Conservation (phyloP, 1,139 yeast species). For the Hansenula lynferdii region DNA sequence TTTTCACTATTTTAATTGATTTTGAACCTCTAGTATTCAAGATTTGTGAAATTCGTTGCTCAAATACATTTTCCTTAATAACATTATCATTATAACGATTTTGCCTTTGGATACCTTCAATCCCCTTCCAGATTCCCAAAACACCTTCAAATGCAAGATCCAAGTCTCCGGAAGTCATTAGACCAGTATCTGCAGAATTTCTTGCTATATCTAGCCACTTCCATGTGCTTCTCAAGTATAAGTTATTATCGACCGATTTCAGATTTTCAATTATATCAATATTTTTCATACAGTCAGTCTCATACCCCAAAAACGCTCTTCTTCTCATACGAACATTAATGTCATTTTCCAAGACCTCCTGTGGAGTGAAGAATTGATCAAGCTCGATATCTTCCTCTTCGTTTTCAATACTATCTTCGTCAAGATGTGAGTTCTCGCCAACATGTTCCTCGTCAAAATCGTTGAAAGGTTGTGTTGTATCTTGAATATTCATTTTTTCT, state of each 20-base stretch:
- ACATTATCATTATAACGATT: conserved; percentile 45
- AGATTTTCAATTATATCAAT: conserved; percentile 52
- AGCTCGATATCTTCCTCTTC: conserved; percentile 18
- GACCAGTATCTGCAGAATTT: conserved; percentile 60
- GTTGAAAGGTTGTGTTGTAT: neutral
- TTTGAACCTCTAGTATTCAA: conserved; percentile 17
- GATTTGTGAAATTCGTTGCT: conserved; percentile 17
- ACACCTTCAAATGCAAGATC: conserved; percentile 91
- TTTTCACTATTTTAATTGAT: conserved; percentile 26
- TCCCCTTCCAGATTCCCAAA: conserved; percentile 85
- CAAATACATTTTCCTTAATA: conserved; percentile 28
- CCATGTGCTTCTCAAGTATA: conserved; percentile 77
- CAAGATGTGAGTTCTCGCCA: conserved; percentile 18
- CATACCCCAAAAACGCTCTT: conserved; percentile 72
- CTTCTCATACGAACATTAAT: conserved; percentile 61
- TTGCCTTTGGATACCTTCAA: conserved; percentile 55
- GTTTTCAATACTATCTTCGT: conserved; percentile 22
- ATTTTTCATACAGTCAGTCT: conserved; percentile 63
- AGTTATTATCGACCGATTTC: conserved; percentile 48
- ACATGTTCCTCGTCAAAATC: neutral
- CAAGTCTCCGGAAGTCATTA: conserved; percentile 59
- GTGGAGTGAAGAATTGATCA: conserved; percentile 26
- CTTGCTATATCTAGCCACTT: conserved; percentile 78
- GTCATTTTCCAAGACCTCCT: conserved; percentile 48
- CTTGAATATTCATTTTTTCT: conserved; percentile 5